Base-by-base conservation (phyloP, 2,329 filamentous ascomycete genomes). In the Simplicillium sp. region DNA sequence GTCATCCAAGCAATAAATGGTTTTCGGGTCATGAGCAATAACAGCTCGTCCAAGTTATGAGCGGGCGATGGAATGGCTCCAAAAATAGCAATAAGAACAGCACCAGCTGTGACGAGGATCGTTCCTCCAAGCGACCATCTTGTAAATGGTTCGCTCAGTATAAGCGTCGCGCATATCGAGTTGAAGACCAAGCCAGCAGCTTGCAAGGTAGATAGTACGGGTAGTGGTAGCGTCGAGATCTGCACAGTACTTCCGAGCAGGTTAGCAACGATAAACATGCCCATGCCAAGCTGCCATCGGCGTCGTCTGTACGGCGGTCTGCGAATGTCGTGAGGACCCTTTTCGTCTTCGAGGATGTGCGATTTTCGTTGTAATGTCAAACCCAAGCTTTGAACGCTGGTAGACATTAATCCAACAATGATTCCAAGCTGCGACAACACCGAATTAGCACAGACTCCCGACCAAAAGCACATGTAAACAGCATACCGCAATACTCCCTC, bases 161-260 rank as follows among this genome's bases (percentile, higher is more conserved):
- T 87, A 43, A 97, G 67, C 35, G 88, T 94, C 46, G 92, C 92
- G 71, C 94, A 95, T 61, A 97, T 87, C 43, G 90, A 95, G 69
- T 98, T 98, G 73, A 98, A 98, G 46, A 98, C 92, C 41, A 98
- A 74, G 35, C 92, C 92, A 3, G 90, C 94, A 14, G 90, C 90
- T 66, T 98, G 92, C 31, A 98, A 70, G 1, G 92, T 96, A 42
- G 90, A 97, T 29, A 98, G 76, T 6, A 98, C 88, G 15, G 92
- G 92, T 16, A 98, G 71, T 13, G 92, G 92, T 35, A 98, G 72
- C 1, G 90, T 96, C 25, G 92, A 96, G 58, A 98, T 97, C 65
- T 98, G 92, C 44, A 98, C 92, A 31, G 87, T 90, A 65, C 89
- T 96, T 44, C 92, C 92, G 41, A 97, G 73, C 42, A 98, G 74